Evolutionary conservation across 2,329 filamentous ascomycete genomes (phyloP).

Genomic region (Davidsoniella virescens): DNA sequence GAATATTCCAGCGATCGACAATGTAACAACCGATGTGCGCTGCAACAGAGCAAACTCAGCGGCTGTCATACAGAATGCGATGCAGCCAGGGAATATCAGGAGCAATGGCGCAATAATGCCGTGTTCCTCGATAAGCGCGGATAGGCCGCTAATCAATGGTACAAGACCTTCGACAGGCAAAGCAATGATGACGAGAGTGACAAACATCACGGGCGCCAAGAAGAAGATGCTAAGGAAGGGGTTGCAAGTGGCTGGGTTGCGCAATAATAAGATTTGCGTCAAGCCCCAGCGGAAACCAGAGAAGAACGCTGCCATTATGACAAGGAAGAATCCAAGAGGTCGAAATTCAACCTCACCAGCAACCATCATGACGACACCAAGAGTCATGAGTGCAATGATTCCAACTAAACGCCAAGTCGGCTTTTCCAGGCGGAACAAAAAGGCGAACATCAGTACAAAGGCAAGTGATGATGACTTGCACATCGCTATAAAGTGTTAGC

Average conservation of each 20-base stretch:
- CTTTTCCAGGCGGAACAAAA: conserved; percentile 77
- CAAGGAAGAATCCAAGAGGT: conserved; percentile 69
- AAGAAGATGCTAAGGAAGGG: conserved; percentile 96
- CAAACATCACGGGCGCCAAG: conserved; percentile 93
- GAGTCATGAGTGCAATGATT: conserved; percentile 84
- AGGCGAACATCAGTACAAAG: conserved; percentile 90
- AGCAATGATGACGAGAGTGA: conserved; percentile 63
- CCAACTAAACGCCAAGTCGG: conserved; percentile 71
- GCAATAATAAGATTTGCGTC: conserved; percentile 88
- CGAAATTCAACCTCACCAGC: conserved; percentile 87
- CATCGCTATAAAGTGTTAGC: conserved; percentile 47
- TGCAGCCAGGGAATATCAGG: conserved; percentile 72
- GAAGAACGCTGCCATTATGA: conserved; percentile 88
- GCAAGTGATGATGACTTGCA: conserved; percentile 94
- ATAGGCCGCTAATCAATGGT: conserved; percentile 50
- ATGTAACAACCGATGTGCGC: conserved; percentile 85
- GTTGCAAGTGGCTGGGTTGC: conserved; percentile 88
- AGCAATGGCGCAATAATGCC: conserved; percentile 56
- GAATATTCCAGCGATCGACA: conserved; percentile 95
- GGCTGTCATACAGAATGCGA: conserved; percentile 93
- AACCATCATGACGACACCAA: conserved; percentile 95
- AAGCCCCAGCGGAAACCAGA: conserved; percentile 96
- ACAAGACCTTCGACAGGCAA: conserved; percentile 69
- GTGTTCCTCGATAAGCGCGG: conserved; percentile 46
- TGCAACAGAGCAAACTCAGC: conserved; percentile 91